A percentile compares a stretch with the other conserved stretches of the same genome.
phyloP scores from a whole-genome alignment of 164 flowering plant genomes.

The Protea cynaroides region DNA sequence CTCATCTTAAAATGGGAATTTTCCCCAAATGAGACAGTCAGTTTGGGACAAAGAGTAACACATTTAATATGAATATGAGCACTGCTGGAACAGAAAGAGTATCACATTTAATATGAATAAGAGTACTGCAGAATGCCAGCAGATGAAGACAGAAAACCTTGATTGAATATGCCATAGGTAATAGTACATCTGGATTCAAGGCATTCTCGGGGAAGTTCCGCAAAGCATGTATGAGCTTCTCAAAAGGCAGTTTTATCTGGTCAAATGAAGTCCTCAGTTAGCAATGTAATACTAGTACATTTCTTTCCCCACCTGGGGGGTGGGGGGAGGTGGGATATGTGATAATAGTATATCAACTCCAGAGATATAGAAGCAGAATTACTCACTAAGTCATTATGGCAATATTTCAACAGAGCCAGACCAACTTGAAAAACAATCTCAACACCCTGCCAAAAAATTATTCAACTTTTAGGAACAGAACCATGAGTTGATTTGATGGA shows the following conservation, averaged over 20 bases:
- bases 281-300: neutral
- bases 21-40: no score
- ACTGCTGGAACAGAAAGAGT: neutral
- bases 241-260: conserved; percentile 84
- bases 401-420: conserved; percentile 75
- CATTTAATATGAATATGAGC: neutral
- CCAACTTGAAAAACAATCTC: conserved; percentile 92
- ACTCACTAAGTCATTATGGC: conserved; percentile 90
- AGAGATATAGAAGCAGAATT: neutral
- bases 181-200: conserved; percentile 78
- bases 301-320: no score
- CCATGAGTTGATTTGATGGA: neutral
- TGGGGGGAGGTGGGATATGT: no score
- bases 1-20: no score
- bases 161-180: conserved; percentile 92
- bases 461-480: conserved; percentile 3
- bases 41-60: neutral
- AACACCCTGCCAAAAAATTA: conserved; percentile 58
- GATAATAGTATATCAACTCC: no score
- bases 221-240: conserved; percentile 84
- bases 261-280: conserved; percentile 7
- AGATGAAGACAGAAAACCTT: conserved; percentile 38
- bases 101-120: neutral
- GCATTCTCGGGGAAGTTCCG: conserved; percentile 95
- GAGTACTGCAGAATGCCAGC: neutral